Percentiles rank a stretch among this genome's conserved stretches.
Evolutionary conservation across 129 eudicot genomes (phyloP).

Genomic region (Lactuca saligna): DNA sequence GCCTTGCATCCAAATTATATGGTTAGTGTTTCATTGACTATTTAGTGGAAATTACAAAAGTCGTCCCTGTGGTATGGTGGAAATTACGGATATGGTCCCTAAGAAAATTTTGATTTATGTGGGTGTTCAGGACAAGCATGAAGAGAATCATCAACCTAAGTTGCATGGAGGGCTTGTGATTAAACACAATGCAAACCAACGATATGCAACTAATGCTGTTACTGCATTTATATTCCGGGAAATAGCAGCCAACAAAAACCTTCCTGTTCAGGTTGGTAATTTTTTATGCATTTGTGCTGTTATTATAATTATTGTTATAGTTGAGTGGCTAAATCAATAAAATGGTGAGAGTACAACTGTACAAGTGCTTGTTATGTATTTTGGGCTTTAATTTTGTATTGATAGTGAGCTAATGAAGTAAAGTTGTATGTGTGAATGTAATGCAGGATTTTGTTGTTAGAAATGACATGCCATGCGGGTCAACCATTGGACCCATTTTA

Average conservation of each 20-base stretch:
- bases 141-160: conserved; percentile 97
- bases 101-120: not conserved
- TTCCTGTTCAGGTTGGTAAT: conserved; percentile 80
- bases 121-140: conserved; percentile 82
- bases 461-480: conserved; percentile 93
- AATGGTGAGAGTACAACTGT: no score
- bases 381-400: no score
- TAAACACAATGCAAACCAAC: conserved; percentile 94
- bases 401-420: not conserved
- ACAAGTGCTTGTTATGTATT: no score
- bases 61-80: no score
- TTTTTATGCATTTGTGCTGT: not conserved
- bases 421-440: not conserved
- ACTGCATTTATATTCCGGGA: conserved; percentile 89
- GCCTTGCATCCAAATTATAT: conserved; percentile 95
- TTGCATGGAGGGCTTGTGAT: conserved; percentile 93
- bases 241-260: conserved; percentile 75
- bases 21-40: conserved; percentile 38
- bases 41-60: not conserved
- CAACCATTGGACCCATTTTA: conserved; percentile 94
- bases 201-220: conserved; percentile 93
- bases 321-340: no score
- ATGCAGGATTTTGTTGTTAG: conserved; percentile 94
- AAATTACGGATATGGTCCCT: not conserved
- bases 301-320: no score